phyloP scores from a whole-genome alignment of 2,329 filamentous ascomycete species.

The Aspergillus sp. region DNA sequence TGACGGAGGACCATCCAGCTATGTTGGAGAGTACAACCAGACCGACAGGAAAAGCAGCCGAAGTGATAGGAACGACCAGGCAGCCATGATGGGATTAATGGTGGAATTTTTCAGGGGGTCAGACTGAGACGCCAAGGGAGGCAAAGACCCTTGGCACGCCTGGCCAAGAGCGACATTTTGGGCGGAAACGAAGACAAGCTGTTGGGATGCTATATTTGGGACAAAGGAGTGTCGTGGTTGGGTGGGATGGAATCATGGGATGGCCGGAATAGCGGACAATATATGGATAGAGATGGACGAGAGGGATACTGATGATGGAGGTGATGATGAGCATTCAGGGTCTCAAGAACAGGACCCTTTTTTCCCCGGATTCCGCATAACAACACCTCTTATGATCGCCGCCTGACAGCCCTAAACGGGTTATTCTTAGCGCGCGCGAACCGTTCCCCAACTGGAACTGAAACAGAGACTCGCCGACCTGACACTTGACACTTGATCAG shows the following conservation, averaged over 20 bases:
- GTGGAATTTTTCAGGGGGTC: conserved; percentile 4
- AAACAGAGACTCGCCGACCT: neutral
- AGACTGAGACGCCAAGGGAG: conserved; percentile 10
- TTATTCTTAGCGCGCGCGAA: neutral
- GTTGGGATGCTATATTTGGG: neutral
- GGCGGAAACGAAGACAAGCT: neutral
- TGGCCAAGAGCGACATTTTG: conserved; percentile 4
- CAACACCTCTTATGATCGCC: neutral
- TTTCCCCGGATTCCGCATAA: conserved; percentile 6
- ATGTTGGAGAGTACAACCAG: neutral
- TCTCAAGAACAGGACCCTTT: conserved; percentile 1
- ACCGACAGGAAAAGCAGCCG: neutral
- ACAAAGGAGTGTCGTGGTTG: neutral
- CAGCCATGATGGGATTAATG: conserved; percentile 5
- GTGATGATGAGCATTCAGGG: neutral
- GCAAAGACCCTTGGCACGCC: conserved; percentile 1
- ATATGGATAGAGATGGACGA: no score
- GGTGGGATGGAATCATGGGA: no score
- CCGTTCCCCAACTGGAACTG: neutral
- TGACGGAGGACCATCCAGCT: neutral
- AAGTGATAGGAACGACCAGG: neutral
- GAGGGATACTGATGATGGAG: neutral
- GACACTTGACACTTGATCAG: neutral
- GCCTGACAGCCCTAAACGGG: neutral
- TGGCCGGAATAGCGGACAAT: no score